Percentiles rank a stretch among this genome's conserved stretches.
Conservation (phyloP, 169 alveolate genomes). For the Nephromyces sp. region DNA sequence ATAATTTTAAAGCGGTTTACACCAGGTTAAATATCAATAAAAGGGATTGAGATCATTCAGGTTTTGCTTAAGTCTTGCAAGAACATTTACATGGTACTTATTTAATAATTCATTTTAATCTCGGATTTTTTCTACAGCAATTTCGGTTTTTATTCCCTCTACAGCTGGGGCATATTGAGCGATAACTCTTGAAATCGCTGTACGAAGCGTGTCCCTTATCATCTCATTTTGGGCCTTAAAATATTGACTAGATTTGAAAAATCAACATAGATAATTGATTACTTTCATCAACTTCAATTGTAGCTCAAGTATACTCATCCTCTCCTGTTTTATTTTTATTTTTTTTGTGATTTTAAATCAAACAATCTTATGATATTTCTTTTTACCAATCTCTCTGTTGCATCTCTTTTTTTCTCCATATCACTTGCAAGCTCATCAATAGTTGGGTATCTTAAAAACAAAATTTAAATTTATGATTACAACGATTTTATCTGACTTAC, state of each 20-base stretch:
- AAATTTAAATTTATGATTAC: neutral
- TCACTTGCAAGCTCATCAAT: slow-evolving; percentile 38
- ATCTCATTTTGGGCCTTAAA: slow-evolving; percentile 33
- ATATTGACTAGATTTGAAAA: neutral
- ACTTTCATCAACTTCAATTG: slow-evolving; percentile 26
- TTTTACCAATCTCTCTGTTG: slow-evolving; percentile 32
- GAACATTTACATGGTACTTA: no score
- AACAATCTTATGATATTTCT: neutral
- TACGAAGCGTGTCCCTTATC: slow-evolving; percentile 32
- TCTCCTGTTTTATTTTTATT: slow-evolving; percentile 11
- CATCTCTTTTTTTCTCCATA: slow-evolving; percentile 35
- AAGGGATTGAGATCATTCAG: neutral
- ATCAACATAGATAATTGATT: neutral
- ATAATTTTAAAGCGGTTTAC: slow-evolving; percentile 55
- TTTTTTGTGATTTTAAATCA: neutral
- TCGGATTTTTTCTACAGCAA: slow-evolving; percentile 8
- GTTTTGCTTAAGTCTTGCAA: no score
- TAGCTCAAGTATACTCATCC: slow-evolving; percentile 26
- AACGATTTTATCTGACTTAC: neutral
- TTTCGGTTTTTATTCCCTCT: slow-evolving; percentile 27
- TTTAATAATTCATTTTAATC: neutral
- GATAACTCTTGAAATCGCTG: slow-evolving; percentile 28
- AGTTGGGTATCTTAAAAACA: slow-evolving; percentile 26
- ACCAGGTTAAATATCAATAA: neutral
- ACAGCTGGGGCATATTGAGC: slow-evolving; percentile 36